Evolutionary conservation across 768 basidiomycete genomes (phyloP), one percentile per base, ranked within the genome.

Genomic region (Mrakia blollopis): DNA sequence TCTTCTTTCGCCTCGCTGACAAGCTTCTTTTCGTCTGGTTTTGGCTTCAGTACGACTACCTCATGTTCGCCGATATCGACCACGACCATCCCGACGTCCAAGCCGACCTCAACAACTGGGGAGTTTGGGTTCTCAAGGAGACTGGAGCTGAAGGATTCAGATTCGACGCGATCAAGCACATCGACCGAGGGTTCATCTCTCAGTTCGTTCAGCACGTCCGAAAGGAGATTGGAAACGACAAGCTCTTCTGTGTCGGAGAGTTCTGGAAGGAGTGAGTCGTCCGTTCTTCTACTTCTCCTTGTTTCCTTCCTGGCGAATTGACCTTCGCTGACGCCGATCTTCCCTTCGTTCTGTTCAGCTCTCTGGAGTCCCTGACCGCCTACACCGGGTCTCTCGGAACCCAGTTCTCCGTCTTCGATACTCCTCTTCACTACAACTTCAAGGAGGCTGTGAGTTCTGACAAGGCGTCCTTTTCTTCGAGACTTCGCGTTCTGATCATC

Each of bases 331-430:
- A 50, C n/a, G 16, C 18, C 13, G 18, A 21, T 50, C 10, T 13
- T 44, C 44, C 44, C 11, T 1, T 44, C 39, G 44, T 14, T 44
- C 10, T 50, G 47, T 54, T 76, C 25, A 50, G 50, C 71, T 72
- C 71, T 16, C 52, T 67, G 11, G 41, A 44, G 30, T n/a, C 61
- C 3, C 65, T 77, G 2, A 47, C 41, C 41, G 25, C 41, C 30
- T 82, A 82, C 78, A 67, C 83, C 61, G 83, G 85, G 72, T 72
- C 80, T 0, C 79, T 85, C 37, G 83, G 81, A 72, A 74, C 77
- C 47, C 83, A 96, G 90, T 89, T 91, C 16, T 87, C 93, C 0
- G 93, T 96, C 81, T 97, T 97, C 79, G 94, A 97, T 81, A 92
- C 93, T 10, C 92, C 93, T 28, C 86, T 98, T 30, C 94, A 98